Base-by-base conservation (phyloP, 441 rosid genomes). In the Brassica balearica region DNA sequence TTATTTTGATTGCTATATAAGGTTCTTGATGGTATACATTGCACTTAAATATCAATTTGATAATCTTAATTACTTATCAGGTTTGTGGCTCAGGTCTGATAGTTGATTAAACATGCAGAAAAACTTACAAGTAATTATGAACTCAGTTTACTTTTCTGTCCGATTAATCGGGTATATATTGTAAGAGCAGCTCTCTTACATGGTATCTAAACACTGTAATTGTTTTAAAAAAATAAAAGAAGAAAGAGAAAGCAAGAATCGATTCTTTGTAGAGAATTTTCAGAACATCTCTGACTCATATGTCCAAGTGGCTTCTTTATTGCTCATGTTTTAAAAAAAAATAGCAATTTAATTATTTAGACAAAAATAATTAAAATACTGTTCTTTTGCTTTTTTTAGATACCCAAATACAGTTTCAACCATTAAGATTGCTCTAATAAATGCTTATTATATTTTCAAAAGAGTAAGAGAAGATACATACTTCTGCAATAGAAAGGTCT, bases 401-500 rank as follows among this genome's bases (percentile, higher is more conserved):
- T 25, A 25, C 27, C 27, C 27, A 25, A 25, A 25, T 25, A 25
- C 27, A 25, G 27, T 25, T 25, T 25, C 4, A 25, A 25, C 27
- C 4, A 25, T 25, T 25, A 25, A 25, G 27, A 25, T 25, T 25
- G 27, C 27, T 25, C 27, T 3, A 25, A 25, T 29, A 14, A 62
- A 27, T 29, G 20, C 11, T 4, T 25, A 25, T 2, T 25, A 25
- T 25, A 25, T 25, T 64, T 64, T 15, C 1, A 32, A 2, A 34
- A n/a, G 2, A 56, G 65, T 5, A 1, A 12, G 46, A 20, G n/a
- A 38, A 79, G 46, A 55, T 11, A 14, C 76, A 46, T 76, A 80
- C 83, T 65, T 75, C 27, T 59, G 69, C 70, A 19, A 75, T 66
- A 48, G 80, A 65, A 58, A 80, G 83, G 9, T 66, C 70, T 36